Evolutionary conservation across 345 rosid genomes (phyloP).

Genomic region (Arabidopsis suecica): DNA sequence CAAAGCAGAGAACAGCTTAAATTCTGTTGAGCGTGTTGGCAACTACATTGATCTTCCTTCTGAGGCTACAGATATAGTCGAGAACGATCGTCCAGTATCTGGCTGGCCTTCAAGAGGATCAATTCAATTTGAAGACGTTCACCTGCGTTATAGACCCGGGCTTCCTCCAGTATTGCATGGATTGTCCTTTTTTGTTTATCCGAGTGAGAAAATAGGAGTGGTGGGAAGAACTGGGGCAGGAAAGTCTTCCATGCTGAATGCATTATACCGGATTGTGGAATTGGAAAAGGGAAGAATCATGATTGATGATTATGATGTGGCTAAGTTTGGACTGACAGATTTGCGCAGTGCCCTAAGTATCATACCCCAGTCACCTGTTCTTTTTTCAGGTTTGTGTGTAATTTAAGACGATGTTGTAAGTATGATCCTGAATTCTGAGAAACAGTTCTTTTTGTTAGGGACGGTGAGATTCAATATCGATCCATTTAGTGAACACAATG

Average conservation of each 20-base stretch:
- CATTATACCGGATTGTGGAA: constrained; percentile 87
- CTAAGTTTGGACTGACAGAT: constrained; percentile 76
- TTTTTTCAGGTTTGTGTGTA: constrained; percentile 75
- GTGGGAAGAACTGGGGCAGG: constrained; percentile 99
- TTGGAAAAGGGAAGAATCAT: constrained; percentile 74
- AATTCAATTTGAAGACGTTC: constrained; percentile 77
- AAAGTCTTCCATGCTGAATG: constrained; percentile 94
- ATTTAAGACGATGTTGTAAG: background rate
- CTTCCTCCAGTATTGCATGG: constrained; percentile 92
- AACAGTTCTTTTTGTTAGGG: constrained; percentile 52
- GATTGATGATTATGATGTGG: constrained; percentile 70
- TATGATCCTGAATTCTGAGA: constrained; percentile 13
- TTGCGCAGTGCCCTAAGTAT: constrained; percentile 80
- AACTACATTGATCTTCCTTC: constrained; percentile 83
- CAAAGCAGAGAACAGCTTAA: constrained; percentile 90
- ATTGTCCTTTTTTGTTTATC: constrained; percentile 60
- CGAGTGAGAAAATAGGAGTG: constrained; percentile 84
- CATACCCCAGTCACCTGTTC: constrained; percentile 95
- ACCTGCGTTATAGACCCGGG: constrained; percentile 86
- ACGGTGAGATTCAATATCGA: constrained; percentile 91
- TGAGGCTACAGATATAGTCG: constrained; percentile 77
- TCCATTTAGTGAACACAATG: constrained; percentile 85
- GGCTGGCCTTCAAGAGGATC: constrained; percentile 90
- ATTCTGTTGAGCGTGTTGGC: constrained; percentile 92
- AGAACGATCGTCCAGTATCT: constrained; percentile 70